A percentile compares a stretch with the other conserved stretches of the same genome.
Conservation (phyloP, 164 flowering plant genomes). For the Sextonia rubra region DNA sequence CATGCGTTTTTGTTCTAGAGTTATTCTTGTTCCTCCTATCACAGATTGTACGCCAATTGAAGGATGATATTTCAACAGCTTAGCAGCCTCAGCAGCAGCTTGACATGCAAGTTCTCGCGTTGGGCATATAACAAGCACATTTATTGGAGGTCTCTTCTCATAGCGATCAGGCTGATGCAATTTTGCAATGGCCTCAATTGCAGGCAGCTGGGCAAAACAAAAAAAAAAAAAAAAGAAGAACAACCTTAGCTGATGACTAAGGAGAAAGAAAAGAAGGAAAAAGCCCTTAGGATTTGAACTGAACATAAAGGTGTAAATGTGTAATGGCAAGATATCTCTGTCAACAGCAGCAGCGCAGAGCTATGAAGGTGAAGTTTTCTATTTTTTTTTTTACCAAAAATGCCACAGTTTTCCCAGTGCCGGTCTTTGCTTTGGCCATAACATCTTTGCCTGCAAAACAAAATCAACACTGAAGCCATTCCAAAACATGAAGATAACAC, state of each 20-base stretch:
- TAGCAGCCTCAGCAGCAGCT: constrained; percentile 83
- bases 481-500: neutral
- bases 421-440: constrained; percentile 92
- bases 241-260: neutral
- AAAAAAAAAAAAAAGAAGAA: constrained; percentile 4
- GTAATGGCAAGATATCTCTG: neutral
- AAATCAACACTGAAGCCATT: neutral
- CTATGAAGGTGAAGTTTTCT: neutral
- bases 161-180: constrained; percentile 55
- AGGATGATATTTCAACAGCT: constrained; percentile 80
- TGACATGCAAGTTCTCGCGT: constrained; percentile 95
- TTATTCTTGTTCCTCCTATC: constrained; percentile 86
- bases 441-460: constrained; percentile 83
- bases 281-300: neutral
- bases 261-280: neutral
- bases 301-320: neutral
- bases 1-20: constrained; percentile 81
- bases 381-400: constrained; percentile 63
- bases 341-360: neutral
- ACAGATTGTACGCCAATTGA: constrained; percentile 95
- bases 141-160: constrained; percentile 66
- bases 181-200: constrained; percentile 74
- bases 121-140: constrained; percentile 91
- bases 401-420: constrained; percentile 98
- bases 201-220: constrained; percentile 66